These are phyloP conservation scores for Penicillium italicum DNA, from an alignment of 2,329 filamentous ascomycete species.

Conservation along the genomic window DNA sequence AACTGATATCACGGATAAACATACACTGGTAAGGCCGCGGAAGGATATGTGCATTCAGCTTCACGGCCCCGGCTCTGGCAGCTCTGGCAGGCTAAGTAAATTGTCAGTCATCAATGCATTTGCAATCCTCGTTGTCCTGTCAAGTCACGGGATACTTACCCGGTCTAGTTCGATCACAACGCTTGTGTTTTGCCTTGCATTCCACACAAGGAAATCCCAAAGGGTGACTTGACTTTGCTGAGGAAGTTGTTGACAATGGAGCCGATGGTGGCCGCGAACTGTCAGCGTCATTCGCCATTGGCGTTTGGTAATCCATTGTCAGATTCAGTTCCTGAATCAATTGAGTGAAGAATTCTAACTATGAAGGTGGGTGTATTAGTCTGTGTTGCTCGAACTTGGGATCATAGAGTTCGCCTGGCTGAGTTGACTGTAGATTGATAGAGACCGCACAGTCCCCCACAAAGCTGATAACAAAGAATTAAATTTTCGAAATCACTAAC, in stretches of 20 bases:
- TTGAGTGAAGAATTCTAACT: not conserved
- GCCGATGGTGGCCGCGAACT: not conserved
- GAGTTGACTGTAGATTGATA: not conserved
- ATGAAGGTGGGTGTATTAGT: not conserved
- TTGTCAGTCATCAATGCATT: not conserved
- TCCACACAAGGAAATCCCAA: not conserved
- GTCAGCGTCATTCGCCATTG: not conserved
- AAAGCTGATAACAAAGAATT: not conserved
- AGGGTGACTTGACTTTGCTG: not conserved
- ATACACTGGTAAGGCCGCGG: not conserved
- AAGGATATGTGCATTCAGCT: not conserved
- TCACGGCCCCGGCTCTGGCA: not conserved
- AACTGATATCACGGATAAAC: not conserved
- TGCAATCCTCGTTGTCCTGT: not conserved
- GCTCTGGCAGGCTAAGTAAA: not conserved
- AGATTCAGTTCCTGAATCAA: not conserved
- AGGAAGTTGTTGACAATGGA: not conserved
- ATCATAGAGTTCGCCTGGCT: not conserved
- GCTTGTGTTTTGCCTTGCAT: not conserved
- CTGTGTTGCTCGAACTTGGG: not conserved
- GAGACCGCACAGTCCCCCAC: not conserved
- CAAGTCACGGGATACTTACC: not conserved
- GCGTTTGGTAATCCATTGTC: not conserved
- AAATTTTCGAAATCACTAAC: not conserved
- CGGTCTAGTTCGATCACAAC: not conserved